Percentiles rank a stretch among this genome's conserved stretches.
Evolutionary conservation across 2,329 filamentous ascomycete genomes (phyloP).

Genomic region (Penicillium brasilianum): DNA sequence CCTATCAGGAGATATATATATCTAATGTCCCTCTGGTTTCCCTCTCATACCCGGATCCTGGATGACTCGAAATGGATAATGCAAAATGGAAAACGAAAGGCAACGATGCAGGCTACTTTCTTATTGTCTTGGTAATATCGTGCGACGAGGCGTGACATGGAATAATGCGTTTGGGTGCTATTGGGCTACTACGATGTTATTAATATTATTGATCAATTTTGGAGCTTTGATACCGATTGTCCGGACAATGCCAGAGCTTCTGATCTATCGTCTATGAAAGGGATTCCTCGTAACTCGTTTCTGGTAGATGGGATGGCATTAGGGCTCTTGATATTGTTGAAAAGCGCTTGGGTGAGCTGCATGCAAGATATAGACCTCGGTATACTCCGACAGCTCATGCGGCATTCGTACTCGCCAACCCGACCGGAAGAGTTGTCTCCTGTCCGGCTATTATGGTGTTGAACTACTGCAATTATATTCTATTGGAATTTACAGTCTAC

Average conservation of each 20-base stretch:
- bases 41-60: neutral
- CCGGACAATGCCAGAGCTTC: conserved; percentile 6
- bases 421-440: neutral
- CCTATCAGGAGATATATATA: neutral
- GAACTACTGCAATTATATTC: neutral
- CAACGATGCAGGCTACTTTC: neutral
- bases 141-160: neutral
- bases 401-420: neutral
- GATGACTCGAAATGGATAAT: conserved; percentile 7
- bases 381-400: neutral
- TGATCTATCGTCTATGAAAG: neutral
- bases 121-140: conserved; percentile 6
- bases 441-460: neutral
- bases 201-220: conserved; percentile 17
- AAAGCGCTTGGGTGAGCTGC: neutral
- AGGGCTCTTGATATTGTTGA: neutral
- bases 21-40: neutral
- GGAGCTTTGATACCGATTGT: conserved; percentile 15
- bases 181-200: conserved; percentile 17
- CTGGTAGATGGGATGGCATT: neutral
- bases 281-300: neutral
- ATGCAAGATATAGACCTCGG: neutral
- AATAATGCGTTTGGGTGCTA: conserved; percentile 1
- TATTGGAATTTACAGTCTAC: neutral
- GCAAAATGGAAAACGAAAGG: neutral